Percentiles rank a stretch among this genome's conserved stretches.
Conservation (phyloP, 2,329 filamentous ascomycete genomes). For the Metarhizium robertsii region DNA sequence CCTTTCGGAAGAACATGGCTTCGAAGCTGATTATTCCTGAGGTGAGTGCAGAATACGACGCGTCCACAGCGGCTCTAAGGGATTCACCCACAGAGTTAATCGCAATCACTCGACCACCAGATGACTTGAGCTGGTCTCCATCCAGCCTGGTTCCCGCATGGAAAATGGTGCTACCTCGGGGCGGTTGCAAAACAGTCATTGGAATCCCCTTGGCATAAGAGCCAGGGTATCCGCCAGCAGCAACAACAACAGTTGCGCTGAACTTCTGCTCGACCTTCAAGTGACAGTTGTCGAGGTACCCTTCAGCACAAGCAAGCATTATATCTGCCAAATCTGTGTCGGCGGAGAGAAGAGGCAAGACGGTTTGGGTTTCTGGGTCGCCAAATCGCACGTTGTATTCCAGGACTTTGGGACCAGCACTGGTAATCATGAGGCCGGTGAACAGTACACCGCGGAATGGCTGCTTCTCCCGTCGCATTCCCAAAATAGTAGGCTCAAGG, state of each 20-base stretch:
- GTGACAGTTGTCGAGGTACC: conserved; percentile 60
- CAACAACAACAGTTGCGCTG: conserved; percentile 88
- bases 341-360: conserved; percentile 65
- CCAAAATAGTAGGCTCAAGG: conserved; percentile 80
- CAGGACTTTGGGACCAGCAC: conserved; percentile 67
- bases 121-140: conserved; percentile 57
- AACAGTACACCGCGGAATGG: conserved; percentile 70
- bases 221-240: conserved; percentile 84
- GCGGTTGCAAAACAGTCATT: conserved; percentile 40
- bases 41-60: conserved; percentile 77
- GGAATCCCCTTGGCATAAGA: conserved; percentile 70
- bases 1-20: conserved; percentile 83
- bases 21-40: conserved; percentile 64
- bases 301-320: conserved; percentile 75
- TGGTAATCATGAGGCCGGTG: conserved; percentile 90
- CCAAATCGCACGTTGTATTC: conserved; percentile 94
- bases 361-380: conserved; percentile 83
- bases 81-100: conserved; percentile 67
- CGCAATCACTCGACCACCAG: conserved; percentile 87
- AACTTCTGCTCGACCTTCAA: conserved; percentile 61
- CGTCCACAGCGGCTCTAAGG: conserved; percentile 72
- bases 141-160: conserved; percentile 77
- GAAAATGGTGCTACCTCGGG: conserved; percentile 60
- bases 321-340: conserved; percentile 81
- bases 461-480: conserved; percentile 73